These are phyloP conservation scores for Nyssa sinensis DNA, from an alignment of 148 eudicot species.

Conservation along the genomic window DNA sequence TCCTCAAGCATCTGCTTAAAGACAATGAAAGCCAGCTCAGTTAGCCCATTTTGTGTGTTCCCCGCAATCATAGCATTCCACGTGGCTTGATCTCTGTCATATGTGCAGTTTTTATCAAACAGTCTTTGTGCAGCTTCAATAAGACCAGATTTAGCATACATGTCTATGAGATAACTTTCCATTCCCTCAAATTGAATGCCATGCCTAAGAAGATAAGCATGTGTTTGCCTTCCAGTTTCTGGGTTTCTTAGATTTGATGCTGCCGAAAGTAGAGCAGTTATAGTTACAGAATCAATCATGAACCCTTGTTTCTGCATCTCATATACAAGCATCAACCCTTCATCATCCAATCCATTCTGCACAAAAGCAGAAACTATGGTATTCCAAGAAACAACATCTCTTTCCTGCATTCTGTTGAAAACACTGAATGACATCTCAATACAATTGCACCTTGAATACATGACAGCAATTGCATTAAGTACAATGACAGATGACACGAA, in stretches of 20 bases:
- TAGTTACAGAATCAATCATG: constrained; percentile 59
- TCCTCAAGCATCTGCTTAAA: constrained; percentile 63
- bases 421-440: constrained; percentile 60
- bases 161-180: constrained; percentile 81
- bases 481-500: constrained; percentile 34
- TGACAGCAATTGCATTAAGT: constrained; percentile 62
- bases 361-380: constrained; percentile 78
- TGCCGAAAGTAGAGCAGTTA: constrained; percentile 72
- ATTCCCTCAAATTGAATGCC: constrained; percentile 69
- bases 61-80: constrained; percentile 91
- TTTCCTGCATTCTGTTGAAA: constrained; percentile 66
- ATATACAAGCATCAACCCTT: constrained; percentile 77
- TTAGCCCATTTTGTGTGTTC: constrained; percentile 58
- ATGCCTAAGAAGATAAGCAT: constrained; percentile 70
- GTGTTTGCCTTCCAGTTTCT: constrained; percentile 73
- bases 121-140: constrained; percentile 43
- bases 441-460: constrained; percentile 81
- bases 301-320: constrained; percentile 88
- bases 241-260: constrained; percentile 77
- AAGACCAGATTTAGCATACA: constrained; percentile 76
- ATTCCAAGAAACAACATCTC: constrained; percentile 88
- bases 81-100: constrained; percentile 64
- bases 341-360: constrained; percentile 69
- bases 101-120: constrained; percentile 39
- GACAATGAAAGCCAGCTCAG: constrained; percentile 50